Evolutionary conservation across 2,329 filamentous ascomycete species (phyloP).

Genomic region (Fusarium begoniae): DNA sequence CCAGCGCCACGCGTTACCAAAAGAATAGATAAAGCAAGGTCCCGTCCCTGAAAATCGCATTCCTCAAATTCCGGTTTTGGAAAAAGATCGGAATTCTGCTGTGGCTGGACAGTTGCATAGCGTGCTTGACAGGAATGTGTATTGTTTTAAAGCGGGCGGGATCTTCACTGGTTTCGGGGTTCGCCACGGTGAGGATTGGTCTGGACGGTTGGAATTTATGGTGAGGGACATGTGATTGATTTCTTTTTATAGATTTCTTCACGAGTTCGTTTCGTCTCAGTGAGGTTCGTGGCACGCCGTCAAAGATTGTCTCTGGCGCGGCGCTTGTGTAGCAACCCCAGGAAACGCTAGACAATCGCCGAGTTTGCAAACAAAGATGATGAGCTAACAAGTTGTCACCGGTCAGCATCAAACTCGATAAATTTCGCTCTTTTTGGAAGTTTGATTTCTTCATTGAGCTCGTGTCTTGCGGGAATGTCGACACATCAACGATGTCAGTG

Average conservation of each 20-base stretch:
- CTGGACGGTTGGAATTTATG: background rate
- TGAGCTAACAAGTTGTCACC: background rate
- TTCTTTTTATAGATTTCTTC: background rate
- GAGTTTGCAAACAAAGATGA: no score
- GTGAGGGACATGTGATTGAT: no score
- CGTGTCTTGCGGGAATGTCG: background rate
- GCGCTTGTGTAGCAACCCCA: background rate
- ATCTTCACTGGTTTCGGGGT: background rate
- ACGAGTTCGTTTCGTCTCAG: background rate
- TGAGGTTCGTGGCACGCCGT: background rate
- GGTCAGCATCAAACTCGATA: rapidly evolving
- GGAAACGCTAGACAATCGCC: background rate
- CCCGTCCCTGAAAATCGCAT: conserved; percentile 3
- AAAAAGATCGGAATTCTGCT: background rate
- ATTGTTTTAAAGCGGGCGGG: background rate
- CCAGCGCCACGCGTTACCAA: conserved; percentile 3
- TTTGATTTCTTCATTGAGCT: no score
- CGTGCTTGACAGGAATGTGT: conserved; percentile 9
- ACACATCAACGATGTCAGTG: background rate
- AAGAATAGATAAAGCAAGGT: background rate
- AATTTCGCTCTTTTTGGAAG: no score
- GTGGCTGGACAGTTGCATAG: background rate
- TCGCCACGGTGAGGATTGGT: background rate
- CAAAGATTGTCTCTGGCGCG: background rate
- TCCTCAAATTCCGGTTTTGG: conserved; percentile 2